These are phyloP conservation scores for Sesbania bispinosa DNA, from an alignment of 306 rosid species.

Conservation along the genomic window DNA sequence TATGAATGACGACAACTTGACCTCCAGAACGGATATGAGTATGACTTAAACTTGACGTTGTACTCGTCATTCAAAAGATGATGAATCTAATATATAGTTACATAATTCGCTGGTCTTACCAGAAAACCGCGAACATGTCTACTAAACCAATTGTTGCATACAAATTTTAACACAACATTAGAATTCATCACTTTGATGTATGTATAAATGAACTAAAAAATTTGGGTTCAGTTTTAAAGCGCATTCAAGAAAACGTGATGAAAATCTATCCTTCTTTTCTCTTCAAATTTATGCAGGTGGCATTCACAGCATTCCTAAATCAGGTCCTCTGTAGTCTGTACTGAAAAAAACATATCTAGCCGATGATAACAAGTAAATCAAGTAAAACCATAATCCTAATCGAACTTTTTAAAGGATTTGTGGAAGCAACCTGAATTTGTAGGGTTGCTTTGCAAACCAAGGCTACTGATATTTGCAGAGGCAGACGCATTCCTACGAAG, in stretches of 20 bases:
- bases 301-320: constrained; percentile 5
- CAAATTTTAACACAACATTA: not conserved
- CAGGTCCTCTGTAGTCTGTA: not conserved
- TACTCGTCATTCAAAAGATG: not conserved
- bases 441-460: constrained; percentile 42
- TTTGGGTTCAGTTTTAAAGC: not conserved
- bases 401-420: not conserved
- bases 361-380: constrained; percentile 21
- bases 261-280: not conserved
- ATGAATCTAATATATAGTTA: not conserved
- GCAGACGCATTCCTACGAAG: constrained; percentile 84
- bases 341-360: not conserved
- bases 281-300: not conserved
- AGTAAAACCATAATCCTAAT: constrained; percentile 2
- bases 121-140: too few relatives aligned
- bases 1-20: not conserved
- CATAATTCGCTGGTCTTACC: too few relatives aligned
- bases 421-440: constrained; percentile 53
- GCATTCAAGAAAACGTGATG: not conserved
- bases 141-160: constrained; percentile 2
- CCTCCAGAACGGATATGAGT: not conserved
- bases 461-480: constrained; percentile 63
- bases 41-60: not conserved
- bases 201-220: constrained; percentile 3
- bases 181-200: constrained; percentile 12